phyloP scores from a whole-genome alignment of 768 basidiomycete genomes.

The Suillus cothurnatus region DNA sequence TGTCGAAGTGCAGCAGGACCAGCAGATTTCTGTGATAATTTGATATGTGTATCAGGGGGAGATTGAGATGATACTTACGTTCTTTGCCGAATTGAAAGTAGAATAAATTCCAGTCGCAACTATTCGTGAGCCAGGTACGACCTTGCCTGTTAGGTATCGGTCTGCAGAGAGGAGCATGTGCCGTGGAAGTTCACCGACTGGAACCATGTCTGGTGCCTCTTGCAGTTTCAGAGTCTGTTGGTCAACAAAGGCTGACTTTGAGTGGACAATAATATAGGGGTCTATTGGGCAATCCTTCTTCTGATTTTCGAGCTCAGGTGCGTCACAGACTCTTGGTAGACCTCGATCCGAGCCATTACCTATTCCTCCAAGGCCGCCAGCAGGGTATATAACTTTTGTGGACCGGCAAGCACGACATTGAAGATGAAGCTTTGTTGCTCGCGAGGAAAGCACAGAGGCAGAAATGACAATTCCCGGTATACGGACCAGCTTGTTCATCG shows the following conservation, averaged over 20 bases:
- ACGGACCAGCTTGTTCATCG: constrained; percentile 94
- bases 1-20: constrained; percentile 90
- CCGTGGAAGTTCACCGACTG: constrained; percentile 94
- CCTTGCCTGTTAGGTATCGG: constrained; percentile 87
- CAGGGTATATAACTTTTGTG: constrained; percentile 75
- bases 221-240: constrained; percentile 97
- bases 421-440: constrained; percentile 89
- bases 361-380: constrained; percentile 81
- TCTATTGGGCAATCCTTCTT: constrained; percentile 95
- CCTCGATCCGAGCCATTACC: constrained; percentile 84
- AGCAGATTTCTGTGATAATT: constrained; percentile 59
- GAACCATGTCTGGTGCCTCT: constrained; percentile 99
- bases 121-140: constrained; percentile 94
- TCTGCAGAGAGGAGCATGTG: constrained; percentile 94
- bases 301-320: constrained; percentile 75
- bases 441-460: constrained; percentile 89
- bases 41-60: background rate
- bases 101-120: constrained; percentile 97
- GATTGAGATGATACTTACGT: constrained; percentile 47
- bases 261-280: constrained; percentile 94
- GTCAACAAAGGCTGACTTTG: constrained; percentile 92
- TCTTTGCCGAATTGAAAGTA: constrained; percentile 88
- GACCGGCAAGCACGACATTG: constrained; percentile 92
- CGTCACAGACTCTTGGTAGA: constrained; percentile 87
- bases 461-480: constrained; percentile 98